Percentiles rank a stretch among this genome's conserved stretches.
Conservation (phyloP, 371 early-diverging fungal species). For the Lichtheimia corymbifera region DNA sequence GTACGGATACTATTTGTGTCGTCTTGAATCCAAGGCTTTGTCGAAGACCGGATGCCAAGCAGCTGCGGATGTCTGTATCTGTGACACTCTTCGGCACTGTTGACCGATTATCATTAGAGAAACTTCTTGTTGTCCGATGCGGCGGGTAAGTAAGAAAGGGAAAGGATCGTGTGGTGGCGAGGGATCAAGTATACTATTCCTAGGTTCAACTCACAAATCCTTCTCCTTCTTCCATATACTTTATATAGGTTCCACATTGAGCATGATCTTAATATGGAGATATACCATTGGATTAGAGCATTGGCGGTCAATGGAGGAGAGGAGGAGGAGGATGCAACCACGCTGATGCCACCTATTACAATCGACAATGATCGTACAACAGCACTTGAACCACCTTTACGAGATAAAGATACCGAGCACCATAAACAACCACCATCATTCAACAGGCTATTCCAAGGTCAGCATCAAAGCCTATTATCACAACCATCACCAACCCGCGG, state of each 20-base stretch:
- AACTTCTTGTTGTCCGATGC: conserved; percentile 1
- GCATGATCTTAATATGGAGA: conserved; percentile 14
- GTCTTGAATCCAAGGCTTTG: conserved; percentile 16
- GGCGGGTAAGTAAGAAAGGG: conserved; percentile 10
- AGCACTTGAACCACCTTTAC: neutral
- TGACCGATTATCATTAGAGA: no score
- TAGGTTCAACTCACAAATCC: neutral
- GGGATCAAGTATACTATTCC: no score
- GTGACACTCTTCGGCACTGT: conserved; percentile 17
- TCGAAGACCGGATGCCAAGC: conserved; percentile 4
- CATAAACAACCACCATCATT: neutral
- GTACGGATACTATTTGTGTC: conserved; percentile 18
- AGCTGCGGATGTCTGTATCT: conserved; percentile 8
- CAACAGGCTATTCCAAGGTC: neutral
- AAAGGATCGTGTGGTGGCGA: no score
- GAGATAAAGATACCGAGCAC: neutral
- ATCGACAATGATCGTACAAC: no score
- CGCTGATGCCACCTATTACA: no score
- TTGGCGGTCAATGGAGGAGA: no score
- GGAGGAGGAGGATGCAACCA: no score
- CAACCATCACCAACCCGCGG: conserved; percentile 11
- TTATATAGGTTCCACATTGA: conserved; percentile 16
- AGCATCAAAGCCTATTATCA: conserved; percentile 1
- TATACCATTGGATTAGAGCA: conserved; percentile 11
- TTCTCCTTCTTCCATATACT: neutral